Evolutionary conservation across 805 yeast species (phyloP), one percentile per base, ranked within the genome.

Genomic region (Deakozyma indianensis): DNA sequence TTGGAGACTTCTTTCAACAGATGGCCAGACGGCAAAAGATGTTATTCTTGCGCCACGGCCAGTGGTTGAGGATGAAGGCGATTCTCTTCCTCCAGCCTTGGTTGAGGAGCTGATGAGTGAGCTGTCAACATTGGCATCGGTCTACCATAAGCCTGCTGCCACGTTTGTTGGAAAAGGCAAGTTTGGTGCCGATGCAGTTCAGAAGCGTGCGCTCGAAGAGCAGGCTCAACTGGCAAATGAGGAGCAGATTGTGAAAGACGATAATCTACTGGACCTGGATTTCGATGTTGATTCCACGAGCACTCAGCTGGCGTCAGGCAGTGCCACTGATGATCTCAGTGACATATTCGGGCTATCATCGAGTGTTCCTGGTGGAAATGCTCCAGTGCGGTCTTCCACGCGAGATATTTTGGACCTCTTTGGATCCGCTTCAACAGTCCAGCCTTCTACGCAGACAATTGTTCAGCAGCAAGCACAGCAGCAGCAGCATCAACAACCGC

Each of bases 1-100:
- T 64, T 85, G 95, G 95, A 73, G 95, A 45, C 60, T 88, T 41
- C 63, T 88, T 9, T 77, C 94, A 1, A 77, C 86, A 54, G 96
- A 90, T 56, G 76, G 80, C 2, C 80, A 83, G 42, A 77, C 87
- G 51, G 94, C 82, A 44, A 67, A 70, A 51, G 67, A 70, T 40
- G 67, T 84, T 42, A 69, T 85, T 23, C 62, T 80, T 47, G 69
- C 77, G 9, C 74, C 73, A 49, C 66, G 83, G 46, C 94, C 95
- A 11, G 74, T 77, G 7, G 75, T 92, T 48, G 73, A 76, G 41
- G 73, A 85, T 1, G 80, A 87, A 1, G 75, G 88, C 24, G 80
- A 86, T 38, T 63, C 70, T 18, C 80, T 88, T 55, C 78, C 85
- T 35, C 80, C 84, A 0, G 70, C 68, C 21, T 68, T 86, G 3